These are phyloP conservation scores for Aspergillus avenaceus DNA, from an alignment of 495 filamentous ascomycete genomes.

Conservation along the genomic window DNA sequence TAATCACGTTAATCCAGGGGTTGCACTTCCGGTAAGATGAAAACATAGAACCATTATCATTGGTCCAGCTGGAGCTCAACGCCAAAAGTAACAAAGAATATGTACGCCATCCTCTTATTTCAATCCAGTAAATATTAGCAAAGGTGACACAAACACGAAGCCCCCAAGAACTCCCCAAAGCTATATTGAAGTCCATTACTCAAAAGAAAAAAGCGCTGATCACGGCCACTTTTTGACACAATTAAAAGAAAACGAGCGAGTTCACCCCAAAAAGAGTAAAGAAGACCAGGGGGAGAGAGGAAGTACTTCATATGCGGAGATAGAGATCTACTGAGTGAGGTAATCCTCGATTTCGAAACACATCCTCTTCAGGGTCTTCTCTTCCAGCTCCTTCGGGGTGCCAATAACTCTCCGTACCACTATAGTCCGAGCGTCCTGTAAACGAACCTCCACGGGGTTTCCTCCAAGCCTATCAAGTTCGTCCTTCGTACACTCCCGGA, in stretches of 20 bases:
- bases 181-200: not conserved
- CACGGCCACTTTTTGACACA: not conserved
- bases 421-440: slow-evolving; percentile 49
- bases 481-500: slow-evolving; percentile 39
- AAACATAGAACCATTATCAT: no score
- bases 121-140: not conserved
- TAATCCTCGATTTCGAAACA: slow-evolving; percentile 84
- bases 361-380: slow-evolving; percentile 64
- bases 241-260: not conserved
- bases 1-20: no score
- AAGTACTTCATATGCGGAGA: no score
- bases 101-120: not conserved
- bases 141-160: not conserved
- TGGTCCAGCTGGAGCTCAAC: no score
- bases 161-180: not conserved
- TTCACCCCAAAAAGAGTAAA: not conserved
- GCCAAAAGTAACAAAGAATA: not conserved
- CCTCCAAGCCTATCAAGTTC: slow-evolving; percentile 41
- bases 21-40: not conserved
- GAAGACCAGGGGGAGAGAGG: not conserved
- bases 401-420: slow-evolving; percentile 52
- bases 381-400: slow-evolving; percentile 47
- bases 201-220: not conserved
- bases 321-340: slow-evolving; percentile 52
- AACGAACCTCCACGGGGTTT: slow-evolving; percentile 47